Conservation (phyloP, 306 rosid species). For the Carpinus fangiana region DNA sequence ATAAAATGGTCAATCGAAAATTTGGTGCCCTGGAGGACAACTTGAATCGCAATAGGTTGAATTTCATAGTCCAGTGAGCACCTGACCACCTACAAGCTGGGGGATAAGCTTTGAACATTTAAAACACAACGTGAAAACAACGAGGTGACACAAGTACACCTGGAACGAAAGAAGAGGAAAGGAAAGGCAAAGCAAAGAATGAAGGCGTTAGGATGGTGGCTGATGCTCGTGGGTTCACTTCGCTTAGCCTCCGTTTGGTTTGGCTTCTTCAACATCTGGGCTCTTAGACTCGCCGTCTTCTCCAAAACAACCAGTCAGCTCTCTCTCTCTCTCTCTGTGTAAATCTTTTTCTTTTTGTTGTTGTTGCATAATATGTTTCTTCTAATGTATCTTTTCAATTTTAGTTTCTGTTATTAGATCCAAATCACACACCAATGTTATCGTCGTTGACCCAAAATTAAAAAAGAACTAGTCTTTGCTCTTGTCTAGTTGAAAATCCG, state of each 20-base stretch:
- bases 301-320: slow-evolving; percentile 58
- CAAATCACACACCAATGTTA: background rate
- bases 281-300: slow-evolving; percentile 81
- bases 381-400: background rate
- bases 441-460: background rate
- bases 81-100: too few species aligned
- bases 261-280: slow-evolving; percentile 93
- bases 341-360: background rate
- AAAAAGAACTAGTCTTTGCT: background rate
- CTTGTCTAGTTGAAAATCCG: background rate
- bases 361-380: background rate
- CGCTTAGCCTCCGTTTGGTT: slow-evolving; percentile 92
- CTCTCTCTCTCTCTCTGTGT: background rate
- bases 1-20: too few species aligned
- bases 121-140: background rate
- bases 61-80: too few species aligned
- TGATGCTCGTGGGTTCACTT: slow-evolving; percentile 76
- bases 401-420: background rate
- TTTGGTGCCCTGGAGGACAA: too few species aligned
- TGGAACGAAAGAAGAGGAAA: background rate
- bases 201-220: slow-evolving; percentile 89
- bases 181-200: slow-evolving; percentile 20
- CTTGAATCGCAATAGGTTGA: too few species aligned
- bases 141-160: background rate
- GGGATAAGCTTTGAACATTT: too few species aligned